phyloP scores from a whole-genome alignment of 148 eudicot genomes.

The Linanthus parryae region DNA sequence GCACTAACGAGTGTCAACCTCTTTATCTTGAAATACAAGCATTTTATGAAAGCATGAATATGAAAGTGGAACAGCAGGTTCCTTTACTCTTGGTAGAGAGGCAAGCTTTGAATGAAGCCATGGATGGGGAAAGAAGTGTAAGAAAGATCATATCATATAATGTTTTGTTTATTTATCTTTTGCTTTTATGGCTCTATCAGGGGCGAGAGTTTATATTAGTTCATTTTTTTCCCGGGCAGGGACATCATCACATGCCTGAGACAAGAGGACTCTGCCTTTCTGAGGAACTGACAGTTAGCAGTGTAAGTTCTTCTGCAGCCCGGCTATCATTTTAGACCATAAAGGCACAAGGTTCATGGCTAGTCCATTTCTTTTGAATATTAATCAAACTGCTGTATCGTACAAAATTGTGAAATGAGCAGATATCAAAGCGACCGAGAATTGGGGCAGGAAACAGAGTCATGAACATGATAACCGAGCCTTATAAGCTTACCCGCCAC shows the following conservation, averaged over 20 bases:
- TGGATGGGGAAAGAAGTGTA: conserved; percentile 70
- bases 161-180: background rate
- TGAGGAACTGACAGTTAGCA: conserved; percentile 53
- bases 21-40: conserved; percentile 59
- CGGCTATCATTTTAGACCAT: too few relatives aligned
- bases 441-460: conserved; percentile 43
- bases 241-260: conserved; percentile 72
- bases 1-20: conserved; percentile 57
- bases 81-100: conserved; percentile 73
- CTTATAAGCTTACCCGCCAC: conserved; percentile 52
- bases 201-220: conserved; percentile 7
- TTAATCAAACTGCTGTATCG: background rate
- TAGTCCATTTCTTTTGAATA: background rate
- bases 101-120: conserved; percentile 75
- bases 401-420: background rate
- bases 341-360: too few relatives aligned
- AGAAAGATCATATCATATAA: conserved; percentile 10
- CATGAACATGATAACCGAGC: conserved; percentile 54
- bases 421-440: conserved; percentile 52
- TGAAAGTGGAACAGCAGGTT: conserved; percentile 64
- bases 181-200: conserved; percentile 4
- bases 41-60: conserved; percentile 54
- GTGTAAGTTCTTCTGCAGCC: too few relatives aligned
- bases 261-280: conserved; percentile 75
- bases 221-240: conserved; percentile 23